These are phyloP conservation scores for Puccinia brachypodii DNA, from an alignment of 1,284 basidiomycete genomes.

Conservation along the genomic window DNA sequence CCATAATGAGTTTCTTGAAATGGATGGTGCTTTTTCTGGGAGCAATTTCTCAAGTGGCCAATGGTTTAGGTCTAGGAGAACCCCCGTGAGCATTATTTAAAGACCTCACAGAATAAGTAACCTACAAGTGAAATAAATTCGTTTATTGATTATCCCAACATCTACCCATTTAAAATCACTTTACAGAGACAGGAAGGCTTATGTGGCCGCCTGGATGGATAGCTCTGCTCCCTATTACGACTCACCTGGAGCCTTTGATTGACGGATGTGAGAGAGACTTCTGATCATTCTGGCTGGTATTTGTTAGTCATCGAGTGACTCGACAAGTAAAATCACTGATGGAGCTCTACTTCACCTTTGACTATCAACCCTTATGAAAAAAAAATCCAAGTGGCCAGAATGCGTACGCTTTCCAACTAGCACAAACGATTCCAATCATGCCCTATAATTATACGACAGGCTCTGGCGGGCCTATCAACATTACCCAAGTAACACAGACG, in stretches of 20 bases:
- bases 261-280: neutral
- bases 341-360: neutral
- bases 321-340: no score
- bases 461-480: conserved; percentile 53
- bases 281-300: no score
- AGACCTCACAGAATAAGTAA: neutral
- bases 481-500: conserved; percentile 52
- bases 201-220: conserved; percentile 19
- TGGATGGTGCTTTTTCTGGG: neutral
- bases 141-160: neutral
- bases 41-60: neutral
- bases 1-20: neutral
- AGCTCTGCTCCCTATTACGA: neutral
- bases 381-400: conserved; percentile 45
- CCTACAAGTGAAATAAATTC: neutral
- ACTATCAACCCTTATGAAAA: neutral
- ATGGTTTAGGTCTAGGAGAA: neutral
- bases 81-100: conserved; percentile 10
- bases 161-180: no score
- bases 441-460: conserved; percentile 51
- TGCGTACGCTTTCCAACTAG: conserved; percentile 54
- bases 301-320: no score
- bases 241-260: neutral
- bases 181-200: conserved; percentile 15
- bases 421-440: conserved; percentile 54